These are phyloP conservation scores for Hemisphaericaspora nanyangensis DNA, from an alignment of 805 yeast genomes.

Conservation along the genomic window DNA sequence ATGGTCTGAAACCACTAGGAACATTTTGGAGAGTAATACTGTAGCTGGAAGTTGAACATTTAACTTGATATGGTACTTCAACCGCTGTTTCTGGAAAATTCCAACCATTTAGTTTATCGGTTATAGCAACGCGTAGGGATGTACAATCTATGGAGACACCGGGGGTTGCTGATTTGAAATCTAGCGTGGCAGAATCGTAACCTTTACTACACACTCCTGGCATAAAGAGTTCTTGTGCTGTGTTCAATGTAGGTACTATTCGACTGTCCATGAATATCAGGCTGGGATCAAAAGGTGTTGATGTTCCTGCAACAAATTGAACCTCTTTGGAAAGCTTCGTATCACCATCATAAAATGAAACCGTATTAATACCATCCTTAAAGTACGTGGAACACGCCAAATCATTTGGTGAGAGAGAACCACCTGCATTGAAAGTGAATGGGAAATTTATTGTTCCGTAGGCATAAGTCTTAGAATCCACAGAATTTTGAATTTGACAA, in stretches of 20 bases:
- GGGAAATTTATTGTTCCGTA: constrained; percentile 19
- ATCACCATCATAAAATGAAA: constrained; percentile 16
- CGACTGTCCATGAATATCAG: constrained; percentile 2
- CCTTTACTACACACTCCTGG: constrained; percentile 19
- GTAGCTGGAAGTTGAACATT: constrained; percentile 10
- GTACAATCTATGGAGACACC: constrained; percentile 14
- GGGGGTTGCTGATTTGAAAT: constrained; percentile 6
- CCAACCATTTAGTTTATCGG: constrained; percentile 18
- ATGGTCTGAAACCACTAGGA: constrained; percentile 23
- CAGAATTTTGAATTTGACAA: constrained; percentile 14
- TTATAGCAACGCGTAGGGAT: constrained; percentile 11
- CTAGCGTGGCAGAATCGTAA: constrained; percentile 18
- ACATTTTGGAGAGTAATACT: constrained; percentile 12
- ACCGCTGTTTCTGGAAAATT: constrained; percentile 10
- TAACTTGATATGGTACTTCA: constrained; percentile 2
- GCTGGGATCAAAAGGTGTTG: neutral
- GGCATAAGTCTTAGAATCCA: constrained; percentile 10
- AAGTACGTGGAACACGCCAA: constrained; percentile 15
- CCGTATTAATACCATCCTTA: constrained; percentile 15
- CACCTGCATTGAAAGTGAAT: constrained; percentile 19
- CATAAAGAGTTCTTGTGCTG: constrained; percentile 10
- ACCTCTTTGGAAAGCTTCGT: constrained; percentile 10
- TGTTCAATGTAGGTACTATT: constrained; percentile 12
- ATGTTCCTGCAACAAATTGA: constrained; percentile 3
- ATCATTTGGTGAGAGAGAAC: constrained; percentile 13